Base-by-base conservation (phyloP, 495 filamentous ascomycete genomes). In the Annulohypoxylon moriforme region DNA sequence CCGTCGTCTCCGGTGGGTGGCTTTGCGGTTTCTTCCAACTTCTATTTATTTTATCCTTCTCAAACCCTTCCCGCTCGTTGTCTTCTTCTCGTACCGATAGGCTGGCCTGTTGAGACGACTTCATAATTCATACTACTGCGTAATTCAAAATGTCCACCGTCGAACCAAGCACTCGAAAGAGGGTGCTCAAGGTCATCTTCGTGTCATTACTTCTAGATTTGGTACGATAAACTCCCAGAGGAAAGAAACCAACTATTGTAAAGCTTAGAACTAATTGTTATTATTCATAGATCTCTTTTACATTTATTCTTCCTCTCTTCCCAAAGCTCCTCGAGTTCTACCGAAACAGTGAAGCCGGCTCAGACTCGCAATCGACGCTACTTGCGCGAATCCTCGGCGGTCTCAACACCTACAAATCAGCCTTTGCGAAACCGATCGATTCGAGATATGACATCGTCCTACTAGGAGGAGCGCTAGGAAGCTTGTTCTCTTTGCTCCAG, bases 261-360 rank as follows among this genome's bases (percentile, higher is more conserved):
- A n/a, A n/a, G 24, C 24, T 46, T 13, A 31, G 42, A 73, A 64
- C 76, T 75, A 69, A 78, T 47, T 50, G 56, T 62, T 29, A 33
- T 18, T 33, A 5, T 42, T 5, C 9, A 16, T 55, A 85, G 84
- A 81, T 85, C 24, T 85, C 83, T 22, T 85, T 85, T 78, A 98
- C 96, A n/a, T 96, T 98, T 81, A 98, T 98, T 81, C 91, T 99
- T 4, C 96, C 96, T 0, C 89, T 99, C 46, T 99, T 97, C 78
- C 96, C 96, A 3, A 93, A 92, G 18, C 90, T 99, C 16, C 89
- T 99, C 78, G 89, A 94, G 75, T 98, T 98, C 86, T 99, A 99
- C 84, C 92, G 93, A 78, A 87, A 90, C 56, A 80, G 79, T 72
- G 91, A 93, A 73, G 82, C 83, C 25, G 78, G 86, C 13, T 75